These are phyloP conservation scores for Quercus cerris DNA, from an alignment of 306 rosid genomes.

Conservation along the genomic window DNA sequence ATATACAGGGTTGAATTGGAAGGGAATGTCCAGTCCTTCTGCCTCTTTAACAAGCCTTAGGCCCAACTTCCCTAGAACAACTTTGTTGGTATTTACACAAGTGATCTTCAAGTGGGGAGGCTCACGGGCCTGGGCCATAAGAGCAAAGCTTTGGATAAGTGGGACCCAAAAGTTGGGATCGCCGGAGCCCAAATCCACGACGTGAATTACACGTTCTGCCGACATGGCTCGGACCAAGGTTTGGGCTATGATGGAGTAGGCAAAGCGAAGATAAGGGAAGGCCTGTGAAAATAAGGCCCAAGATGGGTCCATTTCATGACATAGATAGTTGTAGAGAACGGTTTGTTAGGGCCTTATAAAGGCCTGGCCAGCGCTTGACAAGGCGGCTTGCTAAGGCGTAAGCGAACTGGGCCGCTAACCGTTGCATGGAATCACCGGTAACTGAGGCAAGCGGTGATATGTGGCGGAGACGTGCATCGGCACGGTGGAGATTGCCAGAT, in stretches of 20 bases:
- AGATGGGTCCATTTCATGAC: neutral
- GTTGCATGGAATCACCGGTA: constrained; percentile 24
- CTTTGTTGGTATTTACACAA: neutral
- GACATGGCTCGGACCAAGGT: constrained; percentile 9
- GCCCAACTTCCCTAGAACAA: constrained; percentile 2
- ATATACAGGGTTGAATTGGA: constrained; percentile 10
- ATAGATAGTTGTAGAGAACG: neutral
- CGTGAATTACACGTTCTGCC: neutral
- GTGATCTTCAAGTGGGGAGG: constrained; percentile 15
- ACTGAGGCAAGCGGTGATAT: constrained; percentile 19
- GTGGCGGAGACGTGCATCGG: constrained; percentile 22
- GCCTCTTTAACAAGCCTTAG: constrained; percentile 15
- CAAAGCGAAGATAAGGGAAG: constrained; percentile 9
- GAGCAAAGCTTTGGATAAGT: neutral
- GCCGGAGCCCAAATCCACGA: constrained; percentile 14
- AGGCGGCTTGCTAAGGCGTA: constrained; percentile 6
- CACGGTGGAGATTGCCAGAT: constrained; percentile 23
- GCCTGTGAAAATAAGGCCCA: neutral
- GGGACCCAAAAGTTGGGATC: constrained; percentile 13
- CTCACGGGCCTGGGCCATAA: neutral
- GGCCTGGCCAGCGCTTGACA: constrained; percentile 16
- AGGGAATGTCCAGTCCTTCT: neutral
- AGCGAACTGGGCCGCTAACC: constrained; percentile 23
- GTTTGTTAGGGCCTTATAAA: constrained; percentile 9
- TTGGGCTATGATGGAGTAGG: constrained; percentile 9